Evolutionary conservation across 2,329 filamentous ascomycete genomes (phyloP), one percentile per base, ranked within the genome.

Genomic region (Aspergillus vadensis): DNA sequence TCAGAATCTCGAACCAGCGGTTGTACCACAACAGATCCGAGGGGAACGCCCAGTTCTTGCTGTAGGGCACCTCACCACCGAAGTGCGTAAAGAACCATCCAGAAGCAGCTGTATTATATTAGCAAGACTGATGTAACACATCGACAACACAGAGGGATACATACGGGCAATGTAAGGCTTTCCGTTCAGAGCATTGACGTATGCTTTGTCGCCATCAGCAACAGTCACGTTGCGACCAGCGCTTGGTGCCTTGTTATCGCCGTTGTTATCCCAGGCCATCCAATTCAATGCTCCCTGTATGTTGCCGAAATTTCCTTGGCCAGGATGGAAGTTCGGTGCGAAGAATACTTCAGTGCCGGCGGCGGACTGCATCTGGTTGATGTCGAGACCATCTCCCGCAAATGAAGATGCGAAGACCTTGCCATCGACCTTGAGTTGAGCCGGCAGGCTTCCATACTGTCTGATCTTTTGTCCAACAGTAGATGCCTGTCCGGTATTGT

Each of bases 401-500:
- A 86, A 86, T 0, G 83, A 85, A 0, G 84, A 85, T 1, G 80
- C 83, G 59, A 86, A 82, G 3, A 81, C 73, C 61, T 82, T 80
- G 51, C 74, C 74, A 39, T 84, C 79, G 39, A 84, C 78, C 51
- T 73, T 75, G 39, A 85, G 80, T 66, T 86, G 82, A 0, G 78
- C 81, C 0, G 79, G 69, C 2, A 71, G 70, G 19, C 67, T 69
- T 2, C 74, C 78, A 59, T 83, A 85, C 59, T 80, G 71, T 12
- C 76, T 77, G 58, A 85, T 76, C 66, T 80, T 81, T 48, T 72
- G 67, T 1, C 81, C 82, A 17, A 82, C 77, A 12, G 71, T 73
- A 7, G 69, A 70, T 1, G 77, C 76, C 44, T 81, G 70, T 10
- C 67, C 60, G 6, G 68, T 66, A 30, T 68, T 60, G 71, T 76